These are phyloP conservation scores for Vaccinium myrtillus DNA, from an alignment of 148 eudicot species.

Conservation along the genomic window DNA sequence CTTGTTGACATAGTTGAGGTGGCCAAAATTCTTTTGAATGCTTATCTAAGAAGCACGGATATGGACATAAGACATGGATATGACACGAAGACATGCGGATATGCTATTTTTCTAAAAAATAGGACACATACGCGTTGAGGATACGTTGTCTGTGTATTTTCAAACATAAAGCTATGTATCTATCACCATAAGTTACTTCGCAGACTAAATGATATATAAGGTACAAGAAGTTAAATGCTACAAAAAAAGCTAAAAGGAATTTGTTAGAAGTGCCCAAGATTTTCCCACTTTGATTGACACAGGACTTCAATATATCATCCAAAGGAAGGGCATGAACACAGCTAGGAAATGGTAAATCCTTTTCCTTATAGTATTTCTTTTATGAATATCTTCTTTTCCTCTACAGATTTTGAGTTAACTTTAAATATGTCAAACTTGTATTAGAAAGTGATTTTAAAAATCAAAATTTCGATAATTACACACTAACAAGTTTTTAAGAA, in stretches of 20 bases:
- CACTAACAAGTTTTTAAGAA: neutral
- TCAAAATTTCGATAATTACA: neutral
- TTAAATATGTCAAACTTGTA: neutral
- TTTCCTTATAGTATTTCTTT: neutral
- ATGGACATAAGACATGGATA: neutral
- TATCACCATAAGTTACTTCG: neutral
- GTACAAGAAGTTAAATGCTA: neutral
- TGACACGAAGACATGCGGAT: neutral
- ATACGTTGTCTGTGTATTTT: neutral
- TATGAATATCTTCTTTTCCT: neutral
- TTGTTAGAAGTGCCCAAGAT: neutral
- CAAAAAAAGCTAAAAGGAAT: neutral
- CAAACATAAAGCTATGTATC: neutral
- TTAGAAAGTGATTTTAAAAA: neutral
- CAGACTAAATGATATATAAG: neutral
- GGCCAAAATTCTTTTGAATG: neutral
- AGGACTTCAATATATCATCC: neutral
- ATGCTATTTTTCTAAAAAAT: neutral
- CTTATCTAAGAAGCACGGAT: neutral
- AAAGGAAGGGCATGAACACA: neutral
- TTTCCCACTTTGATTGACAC: neutral
- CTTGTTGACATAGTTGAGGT: neutral
- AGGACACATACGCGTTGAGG: neutral
- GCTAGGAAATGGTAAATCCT: constrained; percentile 1
- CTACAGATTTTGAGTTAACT: neutral